Evolutionary conservation across 495 filamentous ascomycete species (phyloP).

Genomic region (Terfezia claveryi): DNA sequence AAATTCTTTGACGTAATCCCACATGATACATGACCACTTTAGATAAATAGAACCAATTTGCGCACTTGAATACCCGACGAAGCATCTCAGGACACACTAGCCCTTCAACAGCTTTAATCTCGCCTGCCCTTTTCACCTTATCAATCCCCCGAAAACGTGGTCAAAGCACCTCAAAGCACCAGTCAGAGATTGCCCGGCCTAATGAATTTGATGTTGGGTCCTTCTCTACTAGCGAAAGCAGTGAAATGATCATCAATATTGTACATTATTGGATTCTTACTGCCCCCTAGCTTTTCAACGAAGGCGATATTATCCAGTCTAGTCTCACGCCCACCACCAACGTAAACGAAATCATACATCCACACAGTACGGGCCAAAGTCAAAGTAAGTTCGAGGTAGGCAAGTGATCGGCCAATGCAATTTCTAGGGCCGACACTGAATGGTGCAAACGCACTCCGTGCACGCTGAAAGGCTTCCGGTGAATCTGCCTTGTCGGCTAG

Average conservation of each 20-base stretch:
- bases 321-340: neutral
- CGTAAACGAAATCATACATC: slow-evolving; percentile 24
- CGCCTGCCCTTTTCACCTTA: too few species aligned
- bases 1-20: too few species aligned
- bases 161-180: too few species aligned
- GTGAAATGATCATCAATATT: neutral
- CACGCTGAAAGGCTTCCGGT: neutral
- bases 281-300: neutral
- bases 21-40: too few species aligned
- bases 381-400: slow-evolving; percentile 31
- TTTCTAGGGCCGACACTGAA: slow-evolving; percentile 34
- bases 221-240: neutral
- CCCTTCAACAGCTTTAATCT: too few species aligned
- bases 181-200: too few species aligned
- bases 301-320: neutral
- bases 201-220: neutral
- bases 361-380: slow-evolving; percentile 28
- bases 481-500: slow-evolving; percentile 10
- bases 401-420: slow-evolving; percentile 38
- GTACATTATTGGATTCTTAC: neutral
- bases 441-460: slow-evolving; percentile 32
- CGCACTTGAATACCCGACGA: too few species aligned
- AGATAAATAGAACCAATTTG: too few species aligned
- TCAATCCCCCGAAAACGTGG: too few species aligned
- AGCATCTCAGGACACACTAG: too few species aligned